Conservation (phyloP, 179 eudicot genomes). For the Gypsophila paniculata region DNA sequence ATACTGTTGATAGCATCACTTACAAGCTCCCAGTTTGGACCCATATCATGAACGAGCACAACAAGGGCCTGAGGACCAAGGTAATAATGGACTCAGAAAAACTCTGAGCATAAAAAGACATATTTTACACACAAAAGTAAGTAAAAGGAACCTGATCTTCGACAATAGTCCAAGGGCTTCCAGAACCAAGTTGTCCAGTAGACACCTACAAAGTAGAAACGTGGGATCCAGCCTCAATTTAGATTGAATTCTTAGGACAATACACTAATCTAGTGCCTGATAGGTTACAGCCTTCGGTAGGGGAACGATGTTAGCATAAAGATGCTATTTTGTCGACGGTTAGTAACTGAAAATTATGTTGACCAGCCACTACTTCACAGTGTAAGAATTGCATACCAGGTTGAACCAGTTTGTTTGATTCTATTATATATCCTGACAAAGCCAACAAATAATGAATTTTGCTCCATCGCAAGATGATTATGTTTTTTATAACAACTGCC, state of each 20-base stretch:
- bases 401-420: neutral
- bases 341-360: neutral
- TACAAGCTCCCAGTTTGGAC: conserved; percentile 96
- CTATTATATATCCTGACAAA: neutral
- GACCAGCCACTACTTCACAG: neutral
- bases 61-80: conserved; percentile 68
- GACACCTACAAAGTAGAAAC: conserved; percentile 47
- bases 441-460: neutral
- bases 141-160: conserved; percentile 76
- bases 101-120: neutral
- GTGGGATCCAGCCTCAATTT: conserved; percentile 8
- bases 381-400: neutral
- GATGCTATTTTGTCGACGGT: neutral
- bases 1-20: conserved; percentile 87
- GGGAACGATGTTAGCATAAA: neutral
- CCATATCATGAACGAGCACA: conserved; percentile 96
- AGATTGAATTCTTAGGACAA: neutral
- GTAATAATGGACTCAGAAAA: conserved; percentile 25
- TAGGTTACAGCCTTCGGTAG: neutral
- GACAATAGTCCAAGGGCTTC: conserved; percentile 76
- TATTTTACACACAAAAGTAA: neutral
- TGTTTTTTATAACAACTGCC: too few species aligned
- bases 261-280: neutral
- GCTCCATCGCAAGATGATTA: neutral
- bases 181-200: conserved; percentile 62